phyloP scores from a whole-genome alignment of 2,329 filamentous ascomycete species.

The Trichothecium roseum region DNA sequence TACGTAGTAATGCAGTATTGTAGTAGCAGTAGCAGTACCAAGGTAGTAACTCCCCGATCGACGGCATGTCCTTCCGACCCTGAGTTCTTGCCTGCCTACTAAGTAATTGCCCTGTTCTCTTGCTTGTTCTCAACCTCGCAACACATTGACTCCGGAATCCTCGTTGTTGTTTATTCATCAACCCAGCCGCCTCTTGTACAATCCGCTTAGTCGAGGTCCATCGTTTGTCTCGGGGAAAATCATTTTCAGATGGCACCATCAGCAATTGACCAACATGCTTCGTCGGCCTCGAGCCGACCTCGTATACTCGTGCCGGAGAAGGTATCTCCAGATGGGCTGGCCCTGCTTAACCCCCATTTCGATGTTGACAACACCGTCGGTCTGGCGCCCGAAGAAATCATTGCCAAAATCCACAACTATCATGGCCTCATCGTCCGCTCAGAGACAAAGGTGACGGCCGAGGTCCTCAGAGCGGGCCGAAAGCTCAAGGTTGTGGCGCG shows the following conservation, averaged over 20 bases:
- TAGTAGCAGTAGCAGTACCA: too few relatives aligned
- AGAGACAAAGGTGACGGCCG: conserved; percentile 68
- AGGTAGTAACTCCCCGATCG: too few relatives aligned
- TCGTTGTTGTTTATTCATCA: too few relatives aligned
- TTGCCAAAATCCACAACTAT: conserved; percentile 58
- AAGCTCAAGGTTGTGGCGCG: conserved; percentile 69
- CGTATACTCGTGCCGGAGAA: conserved; percentile 68
- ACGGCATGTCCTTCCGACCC: too few relatives aligned
- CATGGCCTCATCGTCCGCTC: conserved; percentile 71
- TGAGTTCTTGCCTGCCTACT: too few relatives aligned
- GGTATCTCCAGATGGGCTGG: conserved; percentile 67
- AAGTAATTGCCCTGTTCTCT: too few relatives aligned
- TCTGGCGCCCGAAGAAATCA: conserved; percentile 51
- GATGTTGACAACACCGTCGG: conserved; percentile 60
- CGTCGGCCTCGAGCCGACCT: conserved; percentile 11
- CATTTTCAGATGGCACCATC: conserved; percentile 14
- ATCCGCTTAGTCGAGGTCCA: background rate
- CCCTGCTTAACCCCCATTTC: conserved; percentile 54
- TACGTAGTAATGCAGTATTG: too few relatives aligned
- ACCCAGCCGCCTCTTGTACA: background rate
- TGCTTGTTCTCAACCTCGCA: too few relatives aligned
- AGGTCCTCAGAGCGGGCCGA: conserved; percentile 53
- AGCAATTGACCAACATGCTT: conserved; percentile 9
- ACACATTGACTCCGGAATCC: too few relatives aligned
- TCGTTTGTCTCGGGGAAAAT: background rate